Percentiles rank a stretch among this genome's conserved stretches.
Conservation (phyloP, 148 eudicot genomes). For the Cornus suecica region DNA sequence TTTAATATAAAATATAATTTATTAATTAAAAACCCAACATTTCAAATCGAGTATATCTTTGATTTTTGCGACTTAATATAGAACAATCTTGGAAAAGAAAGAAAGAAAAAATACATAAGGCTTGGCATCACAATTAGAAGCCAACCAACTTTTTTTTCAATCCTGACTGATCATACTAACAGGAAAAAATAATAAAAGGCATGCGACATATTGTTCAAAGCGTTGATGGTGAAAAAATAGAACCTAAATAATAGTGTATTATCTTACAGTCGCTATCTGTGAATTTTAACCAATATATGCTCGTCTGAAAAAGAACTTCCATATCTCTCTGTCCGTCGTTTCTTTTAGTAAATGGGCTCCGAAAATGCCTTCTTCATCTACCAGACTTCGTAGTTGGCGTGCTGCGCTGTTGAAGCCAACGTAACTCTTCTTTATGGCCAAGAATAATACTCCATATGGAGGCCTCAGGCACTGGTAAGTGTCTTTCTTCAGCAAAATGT, state of each 20-base stretch:
- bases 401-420: conserved; percentile 57
- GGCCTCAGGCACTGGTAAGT: conserved; percentile 69
- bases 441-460: conserved; percentile 62
- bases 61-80: too few species aligned
- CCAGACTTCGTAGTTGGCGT: conserved; percentile 54
- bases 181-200: not conserved
- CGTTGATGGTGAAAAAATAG: not conserved
- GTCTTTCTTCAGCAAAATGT: too few species aligned
- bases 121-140: not conserved
- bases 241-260: conserved; percentile 2
- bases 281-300: not conserved
- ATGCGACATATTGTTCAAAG: not conserved
- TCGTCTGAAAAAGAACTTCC: conserved; percentile 65
- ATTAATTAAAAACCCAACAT: too few species aligned
- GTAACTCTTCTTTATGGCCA: conserved; percentile 63
- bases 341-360: conserved; percentile 67
- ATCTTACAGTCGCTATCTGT: not conserved
- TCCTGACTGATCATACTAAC: not conserved
- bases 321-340: conserved; percentile 57
- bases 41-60: too few species aligned
- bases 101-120: not conserved
- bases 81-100: too few species aligned
- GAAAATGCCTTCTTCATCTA: conserved; percentile 59
- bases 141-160: not conserved
- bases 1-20: too few species aligned